Evolutionary conservation across 2,329 filamentous ascomycete genomes (phyloP).

Genomic region (Tothia fuscella): DNA sequence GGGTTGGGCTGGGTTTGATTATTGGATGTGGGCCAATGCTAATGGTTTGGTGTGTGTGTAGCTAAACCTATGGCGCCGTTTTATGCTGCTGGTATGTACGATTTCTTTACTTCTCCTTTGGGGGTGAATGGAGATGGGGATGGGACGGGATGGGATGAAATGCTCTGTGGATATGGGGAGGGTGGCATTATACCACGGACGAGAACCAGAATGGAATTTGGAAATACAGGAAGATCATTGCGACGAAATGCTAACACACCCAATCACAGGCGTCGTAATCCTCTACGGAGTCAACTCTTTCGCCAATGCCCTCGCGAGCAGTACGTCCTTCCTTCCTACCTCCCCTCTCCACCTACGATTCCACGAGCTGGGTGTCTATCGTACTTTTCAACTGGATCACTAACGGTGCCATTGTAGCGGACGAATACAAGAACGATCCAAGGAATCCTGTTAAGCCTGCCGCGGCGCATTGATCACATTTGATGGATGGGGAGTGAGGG

Average conservation of each 20-base stretch:
- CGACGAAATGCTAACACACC: conserved; percentile 1
- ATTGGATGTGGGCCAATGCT: conserved; percentile 14
- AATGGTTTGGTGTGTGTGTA: conserved; percentile 36
- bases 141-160: background rate
- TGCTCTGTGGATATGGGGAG: background rate
- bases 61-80: conserved; percentile 88
- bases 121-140: background rate
- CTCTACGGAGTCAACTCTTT: conserved; percentile 84
- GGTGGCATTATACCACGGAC: background rate
- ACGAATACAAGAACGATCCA: conserved; percentile 95
- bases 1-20: too few relatives aligned
- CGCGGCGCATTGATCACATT: too few relatives aligned
- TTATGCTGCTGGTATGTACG: conserved; percentile 76
- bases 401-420: conserved; percentile 43
- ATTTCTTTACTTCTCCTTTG: background rate
- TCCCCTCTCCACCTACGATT: background rate
- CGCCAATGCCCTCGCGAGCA: conserved; percentile 62
- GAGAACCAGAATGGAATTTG: background rate
- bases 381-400: conserved; percentile 1
- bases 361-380: background rate
- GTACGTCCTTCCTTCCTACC: conserved; percentile 42
- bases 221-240: background rate
- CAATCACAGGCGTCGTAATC: conserved; percentile 65
- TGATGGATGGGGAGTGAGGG: too few relatives aligned
- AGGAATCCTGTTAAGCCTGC: conserved; percentile 78